Base-by-base conservation (phyloP, 75 land plant genomes). In the Cupressus sempervirens region DNA sequence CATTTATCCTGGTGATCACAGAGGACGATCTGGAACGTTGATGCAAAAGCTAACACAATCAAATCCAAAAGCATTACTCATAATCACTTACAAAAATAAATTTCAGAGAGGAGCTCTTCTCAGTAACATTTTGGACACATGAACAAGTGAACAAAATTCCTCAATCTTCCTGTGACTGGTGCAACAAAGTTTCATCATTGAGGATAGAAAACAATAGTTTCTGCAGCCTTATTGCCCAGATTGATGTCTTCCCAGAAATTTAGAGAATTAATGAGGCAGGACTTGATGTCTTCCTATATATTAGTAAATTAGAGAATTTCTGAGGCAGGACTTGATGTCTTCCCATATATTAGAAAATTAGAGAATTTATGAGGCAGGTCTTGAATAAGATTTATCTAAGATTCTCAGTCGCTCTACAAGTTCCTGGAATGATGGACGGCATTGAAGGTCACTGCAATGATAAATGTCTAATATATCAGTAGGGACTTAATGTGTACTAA, bases 341-440 rank as follows among this genome's bases (percentile, higher is more conserved):
- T 20, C 62, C 62, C 62, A 56, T 56, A 18, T 56, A 56, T 56
- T 18, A 56, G 6, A 56, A 16, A 14, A 56, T 56, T 18, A 56
- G 4, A 20, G 62, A 16, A 56, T 75, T 75, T 75, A 5, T 26
- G 82, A 30, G 3, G 32, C 6, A 1, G 89, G 91, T 38, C 85
- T 29, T 1, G 62, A 53, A 68, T 84, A 81, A 34, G 90, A 91
- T 76, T 89, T 89, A 77, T 88, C 92, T 68, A 93, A 32, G 54
- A 93, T 94, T 85, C 86, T 90, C 20, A 94, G 87, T 77, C 58
- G 84, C 7, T 90, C 93, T 54, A 93, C n/a, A 29, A 94, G 84
- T 76, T 94, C 96, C 65, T 92, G 94, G 86, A 95, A 95, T 48
- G 92, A 36, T 50, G 97, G 97, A 50, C 97, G 88, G 13, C 34